Evolutionary conservation across 345 rosid species (phyloP), one percentile per base, ranked within the genome.

Genomic region (Moricandia moricandioides): DNA sequence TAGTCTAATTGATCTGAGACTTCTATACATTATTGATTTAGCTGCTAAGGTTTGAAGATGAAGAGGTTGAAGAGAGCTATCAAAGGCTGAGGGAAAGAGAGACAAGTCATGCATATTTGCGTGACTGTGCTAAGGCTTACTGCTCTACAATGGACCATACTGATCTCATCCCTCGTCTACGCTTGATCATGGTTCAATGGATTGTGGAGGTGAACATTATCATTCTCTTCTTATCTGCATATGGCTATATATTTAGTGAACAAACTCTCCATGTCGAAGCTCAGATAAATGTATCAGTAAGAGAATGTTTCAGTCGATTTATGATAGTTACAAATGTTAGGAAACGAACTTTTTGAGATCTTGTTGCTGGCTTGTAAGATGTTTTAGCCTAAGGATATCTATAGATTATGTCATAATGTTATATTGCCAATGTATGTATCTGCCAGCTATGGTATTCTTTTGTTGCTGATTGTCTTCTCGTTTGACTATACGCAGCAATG

Each of bases 131-230:
- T 52, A 87, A 90, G 65, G 80, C 79, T 52, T 84, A 86, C 80
- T 63, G 73, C 56, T 77, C 85, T 67, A 77, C 70, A 5, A 85
- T 85, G 67, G 86, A 90, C 51, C 68, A 61, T 75, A 87, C 89
- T 37, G 89, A 83, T 57, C 65, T 81, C 77, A 75, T 90, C 65
- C 69, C 84, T 64, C 83, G 83, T 70, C 89, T 88, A 72, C 90
- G 98, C 61, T 82, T 79, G 8, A 76, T 39, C 66, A 88, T 94
- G 91, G 82, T 90, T 65, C 87, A 89, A 72, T 94, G 98, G 98
- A 91, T 94, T 47, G 80, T 88, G 70, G 87, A 94, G 96, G 98
- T 93, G 64, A 81, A 85, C 62, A 70, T 51, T 8, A 66, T 51
- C 64, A 14, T 18, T 60, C 21, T 49, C 26, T 45, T 71, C 9